Percentiles rank a stretch among this genome's conserved stretches.
phyloP scores from a whole-genome alignment of 2,329 filamentous ascomycete genomes.

The Penicillium sp. region DNA sequence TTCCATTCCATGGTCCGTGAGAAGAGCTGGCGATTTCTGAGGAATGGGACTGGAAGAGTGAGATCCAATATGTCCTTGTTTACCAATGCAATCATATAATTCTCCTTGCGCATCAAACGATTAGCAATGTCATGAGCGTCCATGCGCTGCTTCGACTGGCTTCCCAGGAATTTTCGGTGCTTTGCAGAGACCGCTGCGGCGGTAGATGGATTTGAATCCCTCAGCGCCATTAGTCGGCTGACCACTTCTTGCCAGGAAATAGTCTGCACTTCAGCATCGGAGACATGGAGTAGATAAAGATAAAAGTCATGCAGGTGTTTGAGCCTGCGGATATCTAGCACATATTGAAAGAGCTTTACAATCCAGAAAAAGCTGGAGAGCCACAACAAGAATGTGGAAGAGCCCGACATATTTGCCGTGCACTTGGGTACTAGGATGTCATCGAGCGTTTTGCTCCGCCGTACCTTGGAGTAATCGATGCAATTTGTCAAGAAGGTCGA shows the following conservation, averaged over 20 bases:
- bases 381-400: constrained; percentile 80
- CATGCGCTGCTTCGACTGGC: constrained; percentile 87
- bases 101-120: constrained; percentile 91
- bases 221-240: constrained; percentile 76
- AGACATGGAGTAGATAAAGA: constrained; percentile 76
- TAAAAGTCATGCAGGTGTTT: constrained; percentile 84
- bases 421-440: constrained; percentile 72
- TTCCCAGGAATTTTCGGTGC: constrained; percentile 67
- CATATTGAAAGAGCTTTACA: constrained; percentile 72
- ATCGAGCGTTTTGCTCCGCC: constrained; percentile 62
- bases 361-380: constrained; percentile 83
- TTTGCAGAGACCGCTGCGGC: constrained; percentile 60
- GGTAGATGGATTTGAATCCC: constrained; percentile 88
- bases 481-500: constrained; percentile 84
- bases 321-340: constrained; percentile 72
- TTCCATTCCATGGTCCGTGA: constrained; percentile 92
- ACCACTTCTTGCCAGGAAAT: constrained; percentile 94
- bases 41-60: constrained; percentile 79
- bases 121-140: constrained; percentile 98
- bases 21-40: constrained; percentile 77
- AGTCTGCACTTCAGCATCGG: constrained; percentile 85
- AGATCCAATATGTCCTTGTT: constrained; percentile 95
- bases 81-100: constrained; percentile 94
- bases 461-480: constrained; percentile 74
- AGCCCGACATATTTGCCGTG: constrained; percentile 70